These are phyloP conservation scores for Phyllosticta capitalensis DNA, from an alignment of 2,329 filamentous ascomycete genomes.

Conservation along the genomic window DNA sequence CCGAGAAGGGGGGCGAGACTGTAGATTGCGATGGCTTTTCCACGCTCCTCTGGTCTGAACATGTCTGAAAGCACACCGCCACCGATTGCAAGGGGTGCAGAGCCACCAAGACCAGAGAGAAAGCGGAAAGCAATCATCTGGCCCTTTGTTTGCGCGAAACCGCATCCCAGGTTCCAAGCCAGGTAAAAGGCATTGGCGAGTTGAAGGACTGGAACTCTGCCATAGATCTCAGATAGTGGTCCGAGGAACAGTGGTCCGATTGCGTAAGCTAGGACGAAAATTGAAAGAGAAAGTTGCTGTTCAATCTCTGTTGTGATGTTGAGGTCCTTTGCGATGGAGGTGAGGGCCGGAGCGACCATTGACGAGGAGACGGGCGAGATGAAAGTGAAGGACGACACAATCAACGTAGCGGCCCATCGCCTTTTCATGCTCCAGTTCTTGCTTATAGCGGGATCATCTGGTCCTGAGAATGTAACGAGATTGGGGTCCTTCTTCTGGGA, in stretches of 20 bases:
- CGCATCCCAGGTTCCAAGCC: conserved; percentile 31
- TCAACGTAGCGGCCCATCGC: conserved; percentile 38
- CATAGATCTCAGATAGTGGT: conserved; percentile 28
- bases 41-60: conserved; percentile 53
- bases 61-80: conserved; percentile 41
- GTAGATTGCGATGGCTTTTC: conserved; percentile 54
- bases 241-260: conserved; percentile 28
- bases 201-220: conserved; percentile 25
- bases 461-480: conserved; percentile 35
- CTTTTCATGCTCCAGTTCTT: conserved; percentile 36
- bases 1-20: conserved; percentile 55
- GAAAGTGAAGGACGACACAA: conserved; percentile 33
- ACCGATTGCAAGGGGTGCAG: conserved; percentile 30
- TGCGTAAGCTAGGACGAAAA: conserved; percentile 29
- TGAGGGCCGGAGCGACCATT: conserved; percentile 28
- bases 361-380: conserved; percentile 30
- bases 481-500: conserved; percentile 24
- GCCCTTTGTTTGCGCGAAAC: conserved; percentile 26
- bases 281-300: conserved; percentile 24
- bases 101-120: conserved; percentile 29
- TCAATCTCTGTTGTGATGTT: conserved; percentile 22
- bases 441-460: conserved; percentile 37
- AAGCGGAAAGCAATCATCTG: conserved; percentile 31
- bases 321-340: conserved; percentile 23
- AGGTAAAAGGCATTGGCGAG: conserved; percentile 26